These are phyloP conservation scores for Sutorius australiensis DNA, from an alignment of 768 basidiomycete species.

Conservation along the genomic window DNA sequence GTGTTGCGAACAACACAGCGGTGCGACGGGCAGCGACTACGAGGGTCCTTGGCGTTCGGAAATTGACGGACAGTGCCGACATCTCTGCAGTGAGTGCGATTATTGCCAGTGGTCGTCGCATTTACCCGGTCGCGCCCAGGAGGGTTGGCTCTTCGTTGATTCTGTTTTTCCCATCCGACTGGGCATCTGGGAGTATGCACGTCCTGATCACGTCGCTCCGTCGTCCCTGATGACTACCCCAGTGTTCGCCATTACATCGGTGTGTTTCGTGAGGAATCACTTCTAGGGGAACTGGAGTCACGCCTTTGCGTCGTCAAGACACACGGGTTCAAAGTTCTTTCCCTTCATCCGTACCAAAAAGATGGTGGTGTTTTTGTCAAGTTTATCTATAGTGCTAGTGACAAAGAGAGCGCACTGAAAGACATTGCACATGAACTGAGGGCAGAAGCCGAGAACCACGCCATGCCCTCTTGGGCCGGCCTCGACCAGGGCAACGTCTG, in stretches of 20 bases:
- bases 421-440: conserved; percentile 49
- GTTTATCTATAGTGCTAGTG: conserved; percentile 52
- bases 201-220: background rate
- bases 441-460: conserved; percentile 42
- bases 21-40: conserved; percentile 1
- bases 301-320: conserved; percentile 51
- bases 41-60: background rate
- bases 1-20: background rate
- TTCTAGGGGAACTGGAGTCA: conserved; percentile 45
- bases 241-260: conserved; percentile 68
- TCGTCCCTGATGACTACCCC: conserved; percentile 3
- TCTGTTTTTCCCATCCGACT: conserved; percentile 75
- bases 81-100: conserved; percentile 16
- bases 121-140: conserved; percentile 23
- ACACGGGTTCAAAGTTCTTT: conserved; percentile 58
- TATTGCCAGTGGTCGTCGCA: conserved; percentile 7
- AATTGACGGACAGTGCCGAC: conserved; percentile 6
- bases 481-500: conserved; percentile 51
- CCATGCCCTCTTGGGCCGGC: conserved; percentile 63
- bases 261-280: conserved; percentile 52
- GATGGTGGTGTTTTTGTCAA: conserved; percentile 85
- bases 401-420: conserved; percentile 38
- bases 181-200: conserved; percentile 67
- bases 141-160: conserved; percentile 69
- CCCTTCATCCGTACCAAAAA: conserved; percentile 63